These are phyloP conservation scores for Tetrahymena malaccensis DNA, from an alignment of 73 alveolate species.

Conservation along the genomic window DNA sequence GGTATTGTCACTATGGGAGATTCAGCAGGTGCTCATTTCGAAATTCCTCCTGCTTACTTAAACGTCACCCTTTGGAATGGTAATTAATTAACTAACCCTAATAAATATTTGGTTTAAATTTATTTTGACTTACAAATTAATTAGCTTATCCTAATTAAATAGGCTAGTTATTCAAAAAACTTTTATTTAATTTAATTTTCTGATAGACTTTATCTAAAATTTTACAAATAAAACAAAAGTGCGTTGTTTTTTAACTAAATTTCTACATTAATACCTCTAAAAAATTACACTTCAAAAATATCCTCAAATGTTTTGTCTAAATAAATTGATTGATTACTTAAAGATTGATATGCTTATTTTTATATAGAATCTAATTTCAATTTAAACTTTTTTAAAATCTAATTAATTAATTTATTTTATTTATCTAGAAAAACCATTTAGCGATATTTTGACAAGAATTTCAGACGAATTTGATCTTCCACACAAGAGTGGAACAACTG, in stretches of 20 bases:
- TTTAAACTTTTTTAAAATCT: background rate
- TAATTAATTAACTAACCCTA: background rate
- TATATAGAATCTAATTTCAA: too few relatives aligned
- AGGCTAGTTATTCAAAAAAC: background rate
- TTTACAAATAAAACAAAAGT: background rate
- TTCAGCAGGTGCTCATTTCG: constrained; percentile 5
- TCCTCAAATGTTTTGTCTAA: background rate
- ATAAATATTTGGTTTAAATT: too few relatives aligned
- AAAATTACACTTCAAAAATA: background rate
- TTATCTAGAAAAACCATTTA: background rate
- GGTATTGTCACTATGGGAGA: constrained; percentile 5
- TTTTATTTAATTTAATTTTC: too few relatives aligned
- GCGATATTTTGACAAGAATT: background rate
- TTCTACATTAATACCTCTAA: too few relatives aligned
- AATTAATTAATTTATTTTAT: background rate
- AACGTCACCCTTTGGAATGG: background rate
- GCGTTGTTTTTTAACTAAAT: background rate
- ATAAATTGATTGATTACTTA: too few relatives aligned
- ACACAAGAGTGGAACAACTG: background rate
- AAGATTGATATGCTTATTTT: too few relatives aligned
- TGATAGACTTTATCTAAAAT: background rate
- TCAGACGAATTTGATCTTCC: constrained; percentile 1
- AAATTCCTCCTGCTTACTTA: background rate
- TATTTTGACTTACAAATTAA: background rate
- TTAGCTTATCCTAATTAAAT: background rate